Evolutionary conservation across 352 stramenopile species (phyloP).

Genomic region (Phytophthora sojae): DNA sequence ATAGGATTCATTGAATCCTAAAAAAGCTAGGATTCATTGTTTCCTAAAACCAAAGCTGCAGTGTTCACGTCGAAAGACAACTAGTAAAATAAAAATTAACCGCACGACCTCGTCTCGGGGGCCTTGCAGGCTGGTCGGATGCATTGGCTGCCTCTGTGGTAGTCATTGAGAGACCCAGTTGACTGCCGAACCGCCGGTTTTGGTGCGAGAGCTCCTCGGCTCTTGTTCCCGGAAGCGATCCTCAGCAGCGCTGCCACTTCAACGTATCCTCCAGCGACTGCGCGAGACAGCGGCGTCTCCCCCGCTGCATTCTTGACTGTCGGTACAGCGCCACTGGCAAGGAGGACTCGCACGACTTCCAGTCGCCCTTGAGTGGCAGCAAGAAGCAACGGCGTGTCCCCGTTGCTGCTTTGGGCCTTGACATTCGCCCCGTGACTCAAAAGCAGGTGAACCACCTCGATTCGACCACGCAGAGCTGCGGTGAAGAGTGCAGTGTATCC

Average conservation of each 20-base stretch:
- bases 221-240: slow-evolving; percentile 21
- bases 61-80: no score
- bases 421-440: slow-evolving; percentile 26
- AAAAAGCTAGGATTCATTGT: no score
- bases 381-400: slow-evolving; percentile 34
- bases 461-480: slow-evolving; percentile 27
- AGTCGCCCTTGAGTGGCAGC: slow-evolving; percentile 32
- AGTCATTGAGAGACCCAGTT: not conserved
- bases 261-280: slow-evolving; percentile 31
- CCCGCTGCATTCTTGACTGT: slow-evolving; percentile 23
- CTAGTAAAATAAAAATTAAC: not conserved
- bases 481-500: slow-evolving; percentile 36
- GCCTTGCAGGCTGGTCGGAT: slow-evolving; percentile 12
- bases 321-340: slow-evolving; percentile 25
- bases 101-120: not conserved
- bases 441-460: slow-evolving; percentile 30
- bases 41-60: no score
- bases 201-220: slow-evolving; percentile 19
- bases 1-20: no score
- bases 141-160: slow-evolving; percentile 14
- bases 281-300: slow-evolving; percentile 32
- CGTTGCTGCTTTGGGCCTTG: slow-evolving; percentile 31
- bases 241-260: slow-evolving; percentile 33
- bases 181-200: slow-evolving; percentile 7
- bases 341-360: slow-evolving; percentile 30